Evolutionary conservation across 495 filamentous ascomycete genomes (phyloP).

Genomic region (Neurospora sp.): DNA sequence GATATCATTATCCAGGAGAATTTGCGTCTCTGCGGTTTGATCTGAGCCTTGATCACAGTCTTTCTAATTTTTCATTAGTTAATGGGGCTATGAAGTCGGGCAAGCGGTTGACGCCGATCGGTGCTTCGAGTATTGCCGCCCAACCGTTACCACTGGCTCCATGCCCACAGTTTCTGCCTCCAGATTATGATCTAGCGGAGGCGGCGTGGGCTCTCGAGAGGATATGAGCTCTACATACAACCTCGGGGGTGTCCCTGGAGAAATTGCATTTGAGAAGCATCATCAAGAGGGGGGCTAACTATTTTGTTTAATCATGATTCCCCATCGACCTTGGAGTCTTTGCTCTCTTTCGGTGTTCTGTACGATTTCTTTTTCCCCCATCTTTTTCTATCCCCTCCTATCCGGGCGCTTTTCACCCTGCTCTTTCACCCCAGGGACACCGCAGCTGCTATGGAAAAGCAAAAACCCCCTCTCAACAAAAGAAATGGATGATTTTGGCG

Average conservation of each 20-base stretch:
- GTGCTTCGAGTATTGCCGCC: conserved; percentile 3
- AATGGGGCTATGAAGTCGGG: neutral
- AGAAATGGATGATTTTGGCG: neutral
- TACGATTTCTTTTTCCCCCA: conserved; percentile 14
- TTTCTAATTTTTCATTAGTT: neutral
- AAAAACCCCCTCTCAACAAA: neutral
- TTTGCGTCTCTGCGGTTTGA: conserved; percentile 92
- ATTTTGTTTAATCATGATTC: conserved; percentile 34
- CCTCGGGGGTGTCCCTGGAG: conserved; percentile 7
- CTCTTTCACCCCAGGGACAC: neutral
- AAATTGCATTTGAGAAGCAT: conserved; percentile 14
- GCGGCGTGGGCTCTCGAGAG: conserved; percentile 1
- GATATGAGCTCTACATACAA: neutral
- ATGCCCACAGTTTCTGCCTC: conserved; percentile 4
- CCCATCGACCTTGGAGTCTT: conserved; percentile 11
- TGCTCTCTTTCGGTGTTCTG: conserved; percentile 14
- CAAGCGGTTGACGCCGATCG: neutral
- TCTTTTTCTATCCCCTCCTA: conserved; percentile 9
- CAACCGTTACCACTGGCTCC: conserved; percentile 5
- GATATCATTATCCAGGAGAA: conserved; percentile 99
- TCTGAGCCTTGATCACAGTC: conserved; percentile 46
- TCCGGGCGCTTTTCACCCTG: conserved; percentile 1
- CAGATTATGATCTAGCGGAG: conserved; percentile 1
- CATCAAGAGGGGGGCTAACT: conserved; percentile 16
- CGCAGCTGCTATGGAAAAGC: conserved; percentile 1